These are phyloP conservation scores for Leccinellum luteum DNA, from an alignment of 768 basidiomycete species.

Conservation along the genomic window DNA sequence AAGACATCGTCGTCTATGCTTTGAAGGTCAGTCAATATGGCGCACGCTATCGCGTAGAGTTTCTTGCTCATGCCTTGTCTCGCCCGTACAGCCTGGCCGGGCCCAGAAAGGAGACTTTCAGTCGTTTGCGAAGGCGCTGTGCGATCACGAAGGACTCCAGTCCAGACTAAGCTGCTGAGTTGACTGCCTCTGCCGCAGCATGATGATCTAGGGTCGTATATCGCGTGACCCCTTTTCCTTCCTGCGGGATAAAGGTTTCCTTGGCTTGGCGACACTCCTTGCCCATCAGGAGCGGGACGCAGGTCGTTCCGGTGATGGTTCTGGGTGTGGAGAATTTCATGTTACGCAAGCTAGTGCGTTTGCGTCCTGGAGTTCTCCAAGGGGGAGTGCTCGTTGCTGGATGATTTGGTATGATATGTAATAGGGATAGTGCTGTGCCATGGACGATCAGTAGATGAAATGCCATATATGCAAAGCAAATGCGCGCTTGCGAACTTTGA, in stretches of 20 bases:
- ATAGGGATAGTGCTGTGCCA: constrained; percentile 7
- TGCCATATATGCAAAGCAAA: neutral
- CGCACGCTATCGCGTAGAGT: neutral
- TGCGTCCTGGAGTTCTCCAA: constrained; percentile 6
- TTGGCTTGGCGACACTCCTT: constrained; percentile 2
- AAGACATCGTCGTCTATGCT: constrained; percentile 59
- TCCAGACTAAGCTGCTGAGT: constrained; percentile 5
- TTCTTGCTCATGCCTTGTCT: neutral
- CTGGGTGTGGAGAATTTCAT: constrained; percentile 16
- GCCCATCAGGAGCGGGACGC: constrained; percentile 19
- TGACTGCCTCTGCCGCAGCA: constrained; percentile 2
- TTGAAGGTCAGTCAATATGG: constrained; percentile 47
- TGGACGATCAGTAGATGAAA: constrained; percentile 9
- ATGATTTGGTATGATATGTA: constrained; percentile 21
- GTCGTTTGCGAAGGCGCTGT: constrained; percentile 47
- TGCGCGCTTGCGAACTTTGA: too few species aligned
- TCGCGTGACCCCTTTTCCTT: neutral
- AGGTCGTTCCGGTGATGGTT: constrained; percentile 14
- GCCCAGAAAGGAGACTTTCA: constrained; percentile 52
- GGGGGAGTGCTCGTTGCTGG: constrained; percentile 2
- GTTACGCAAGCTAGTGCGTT: constrained; percentile 6
- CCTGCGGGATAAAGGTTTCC: neutral
- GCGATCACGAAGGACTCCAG: constrained; percentile 36
- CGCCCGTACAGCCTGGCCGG: constrained; percentile 33
- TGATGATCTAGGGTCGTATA: constrained; percentile 11